These are phyloP conservation scores for Populus deltoides DNA, from an alignment of 345 rosid species.

Conservation along the genomic window DNA sequence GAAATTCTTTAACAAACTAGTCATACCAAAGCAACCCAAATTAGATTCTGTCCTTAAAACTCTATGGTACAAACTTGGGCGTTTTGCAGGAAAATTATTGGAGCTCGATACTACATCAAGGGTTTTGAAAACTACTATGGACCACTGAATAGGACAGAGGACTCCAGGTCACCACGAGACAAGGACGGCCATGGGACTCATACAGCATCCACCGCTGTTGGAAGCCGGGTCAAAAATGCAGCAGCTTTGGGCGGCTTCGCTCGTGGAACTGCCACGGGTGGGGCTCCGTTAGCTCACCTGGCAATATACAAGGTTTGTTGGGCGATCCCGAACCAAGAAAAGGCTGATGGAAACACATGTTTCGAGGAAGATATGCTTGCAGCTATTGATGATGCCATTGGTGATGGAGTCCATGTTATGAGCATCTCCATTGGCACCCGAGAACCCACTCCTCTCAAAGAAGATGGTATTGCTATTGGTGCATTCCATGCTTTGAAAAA, in stretches of 20 bases:
- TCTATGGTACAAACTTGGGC: background rate
- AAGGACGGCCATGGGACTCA: constrained; percentile 84
- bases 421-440: constrained; percentile 59
- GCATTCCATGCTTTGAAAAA: constrained; percentile 60
- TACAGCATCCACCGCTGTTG: constrained; percentile 70
- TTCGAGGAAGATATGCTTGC: constrained; percentile 67
- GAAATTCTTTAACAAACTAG: background rate
- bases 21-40: background rate
- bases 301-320: constrained; percentile 86
- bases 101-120: constrained; percentile 70
- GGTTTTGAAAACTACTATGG: constrained; percentile 47
- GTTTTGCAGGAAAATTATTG: constrained; percentile 65
- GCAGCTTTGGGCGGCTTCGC: constrained; percentile 67
- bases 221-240: constrained; percentile 40
- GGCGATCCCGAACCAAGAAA: constrained; percentile 52
- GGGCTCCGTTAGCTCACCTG: constrained; percentile 71
- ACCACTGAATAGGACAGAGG: constrained; percentile 48
- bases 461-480: constrained; percentile 59
- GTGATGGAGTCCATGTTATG: constrained; percentile 69
- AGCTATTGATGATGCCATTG: constrained; percentile 78
- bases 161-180: constrained; percentile 68
- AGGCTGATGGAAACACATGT: constrained; percentile 50
- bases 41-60: background rate
- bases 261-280: constrained; percentile 64
- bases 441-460: constrained; percentile 5